Percentiles rank a stretch among this genome's conserved stretches.
Evolutionary conservation across 1,284 basidiomycete genomes (phyloP).

Genomic region (Apiotrichum gamsii): DNA sequence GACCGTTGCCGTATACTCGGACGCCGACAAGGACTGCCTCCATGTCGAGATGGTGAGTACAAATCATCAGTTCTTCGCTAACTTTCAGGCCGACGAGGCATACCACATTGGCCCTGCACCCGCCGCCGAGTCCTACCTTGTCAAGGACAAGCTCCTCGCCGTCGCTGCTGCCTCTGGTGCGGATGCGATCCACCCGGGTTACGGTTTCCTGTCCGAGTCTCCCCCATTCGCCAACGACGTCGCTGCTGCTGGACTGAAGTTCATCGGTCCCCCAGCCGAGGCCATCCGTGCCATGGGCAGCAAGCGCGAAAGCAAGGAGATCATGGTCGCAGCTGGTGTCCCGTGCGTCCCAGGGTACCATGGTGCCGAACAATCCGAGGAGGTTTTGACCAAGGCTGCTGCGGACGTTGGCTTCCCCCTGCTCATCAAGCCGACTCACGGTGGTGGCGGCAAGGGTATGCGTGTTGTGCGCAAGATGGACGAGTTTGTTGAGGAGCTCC

Average conservation of each 20-base stretch:
- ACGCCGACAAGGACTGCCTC: constrained; percentile 71
- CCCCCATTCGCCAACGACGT: constrained; percentile 55
- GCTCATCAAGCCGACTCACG: constrained; percentile 65
- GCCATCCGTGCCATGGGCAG: constrained; percentile 58
- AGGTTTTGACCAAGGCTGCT: constrained; percentile 49
- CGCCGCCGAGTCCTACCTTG: constrained; percentile 79
- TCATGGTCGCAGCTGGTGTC: constrained; percentile 86
- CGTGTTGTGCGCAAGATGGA: constrained; percentile 54
- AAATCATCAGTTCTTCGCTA: not conserved
- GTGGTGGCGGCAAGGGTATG: constrained; percentile 69
- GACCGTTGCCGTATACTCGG: constrained; percentile 87
- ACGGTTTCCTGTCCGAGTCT: constrained; percentile 81
- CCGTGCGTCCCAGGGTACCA: constrained; percentile 75
- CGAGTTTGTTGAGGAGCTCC: constrained; percentile 61
- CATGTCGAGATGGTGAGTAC: constrained; percentile 59
- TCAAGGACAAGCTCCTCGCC: constrained; percentile 81
- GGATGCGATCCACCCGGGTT: constrained; percentile 62
- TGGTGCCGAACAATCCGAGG: constrained; percentile 55
- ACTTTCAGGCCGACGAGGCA: constrained; percentile 81
- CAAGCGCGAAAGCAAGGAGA: constrained; percentile 63
- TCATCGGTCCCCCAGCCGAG: constrained; percentile 59
- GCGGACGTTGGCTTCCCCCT: constrained; percentile 54
- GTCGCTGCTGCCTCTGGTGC: constrained; percentile 73
- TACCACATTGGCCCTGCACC: constrained; percentile 87
- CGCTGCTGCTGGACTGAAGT: constrained; percentile 53